phyloP scores from a whole-genome alignment of 148 eudicot genomes.

The Rhododendron williamsianum region DNA sequence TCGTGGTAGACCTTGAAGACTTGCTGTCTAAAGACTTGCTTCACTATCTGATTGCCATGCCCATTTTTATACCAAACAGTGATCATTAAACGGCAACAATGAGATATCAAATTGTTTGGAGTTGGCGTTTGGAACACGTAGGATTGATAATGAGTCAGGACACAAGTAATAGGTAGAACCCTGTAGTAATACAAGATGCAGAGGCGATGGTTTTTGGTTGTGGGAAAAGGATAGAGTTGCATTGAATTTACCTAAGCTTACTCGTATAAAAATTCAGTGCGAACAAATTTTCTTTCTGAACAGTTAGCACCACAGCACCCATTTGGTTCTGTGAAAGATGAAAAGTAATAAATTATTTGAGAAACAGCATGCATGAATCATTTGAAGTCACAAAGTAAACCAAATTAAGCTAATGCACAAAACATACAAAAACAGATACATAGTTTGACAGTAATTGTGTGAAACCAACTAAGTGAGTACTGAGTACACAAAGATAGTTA shows the following conservation, averaged over 20 bases:
- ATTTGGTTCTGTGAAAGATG: conserved; percentile 53
- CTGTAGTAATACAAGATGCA: neutral
- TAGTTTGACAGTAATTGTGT: neutral
- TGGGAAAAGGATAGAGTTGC: neutral
- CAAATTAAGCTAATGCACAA: neutral
- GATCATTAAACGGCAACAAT: neutral
- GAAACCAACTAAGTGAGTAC: neutral
- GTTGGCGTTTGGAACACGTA: neutral
- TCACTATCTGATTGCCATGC: neutral
- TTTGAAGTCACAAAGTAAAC: neutral
- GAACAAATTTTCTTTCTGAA: conserved; percentile 62
- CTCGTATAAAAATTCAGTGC: conserved; percentile 68
- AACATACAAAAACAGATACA: neutral
- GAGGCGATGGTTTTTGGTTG: neutral
- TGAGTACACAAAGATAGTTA: neutral
- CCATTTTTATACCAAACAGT: neutral
- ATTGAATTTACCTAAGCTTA: conserved; percentile 50
- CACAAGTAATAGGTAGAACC: neutral
- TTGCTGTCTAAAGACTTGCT: neutral
- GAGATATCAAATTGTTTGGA: neutral
- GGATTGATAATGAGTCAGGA: neutral
- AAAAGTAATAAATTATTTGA: neutral
- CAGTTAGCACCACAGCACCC: conserved; percentile 90
- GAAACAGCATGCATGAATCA: neutral
- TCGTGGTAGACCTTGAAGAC: neutral